Percentiles rank a stretch among this genome's conserved stretches.
Evolutionary conservation across 2,329 filamentous ascomycete genomes (phyloP).

Genomic region (Thermoascus crustaceus): DNA sequence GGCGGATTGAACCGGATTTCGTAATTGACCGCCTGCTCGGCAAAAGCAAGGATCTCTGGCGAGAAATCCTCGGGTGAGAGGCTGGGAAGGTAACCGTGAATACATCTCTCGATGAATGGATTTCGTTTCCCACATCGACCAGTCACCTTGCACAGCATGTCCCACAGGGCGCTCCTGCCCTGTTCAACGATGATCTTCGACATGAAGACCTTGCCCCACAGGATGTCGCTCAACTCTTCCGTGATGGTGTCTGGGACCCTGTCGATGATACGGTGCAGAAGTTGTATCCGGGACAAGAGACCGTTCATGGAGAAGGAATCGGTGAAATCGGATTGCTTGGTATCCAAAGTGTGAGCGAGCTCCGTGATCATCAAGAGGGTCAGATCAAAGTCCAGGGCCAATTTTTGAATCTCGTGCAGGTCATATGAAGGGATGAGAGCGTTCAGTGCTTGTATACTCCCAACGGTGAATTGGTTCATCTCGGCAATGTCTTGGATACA

Average conservation of each 20-base stretch:
- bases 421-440: slow-evolving; percentile 35
- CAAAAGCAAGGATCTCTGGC: slow-evolving; percentile 33
- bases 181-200: slow-evolving; percentile 49
- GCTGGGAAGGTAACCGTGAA: slow-evolving; percentile 34
- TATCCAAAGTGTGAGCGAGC: slow-evolving; percentile 48
- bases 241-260: slow-evolving; percentile 56
- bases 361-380: slow-evolving; percentile 57
- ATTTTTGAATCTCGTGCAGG: slow-evolving; percentile 45
- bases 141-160: slow-evolving; percentile 47
- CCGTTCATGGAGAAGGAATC: slow-evolving; percentile 31
- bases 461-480: slow-evolving; percentile 57
- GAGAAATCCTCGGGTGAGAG: slow-evolving; percentile 32
- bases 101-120: slow-evolving; percentile 37
- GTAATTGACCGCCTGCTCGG: slow-evolving; percentile 34
- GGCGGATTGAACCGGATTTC: slow-evolving; percentile 51
- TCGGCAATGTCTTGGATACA: slow-evolving; percentile 62
- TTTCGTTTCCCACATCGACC: slow-evolving; percentile 23
- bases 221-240: slow-evolving; percentile 49
- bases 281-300: slow-evolving; percentile 49
- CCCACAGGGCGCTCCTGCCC: slow-evolving; percentile 62
- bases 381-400: slow-evolving; percentile 55
- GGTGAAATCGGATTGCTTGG: slow-evolving; percentile 35
- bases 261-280: slow-evolving; percentile 52
- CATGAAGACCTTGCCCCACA: slow-evolving; percentile 71
- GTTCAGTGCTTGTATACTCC: slow-evolving; percentile 62